Evolutionary conservation across 169 alveolate species (phyloP).

Genomic region (Eimeria falciformis): DNA sequence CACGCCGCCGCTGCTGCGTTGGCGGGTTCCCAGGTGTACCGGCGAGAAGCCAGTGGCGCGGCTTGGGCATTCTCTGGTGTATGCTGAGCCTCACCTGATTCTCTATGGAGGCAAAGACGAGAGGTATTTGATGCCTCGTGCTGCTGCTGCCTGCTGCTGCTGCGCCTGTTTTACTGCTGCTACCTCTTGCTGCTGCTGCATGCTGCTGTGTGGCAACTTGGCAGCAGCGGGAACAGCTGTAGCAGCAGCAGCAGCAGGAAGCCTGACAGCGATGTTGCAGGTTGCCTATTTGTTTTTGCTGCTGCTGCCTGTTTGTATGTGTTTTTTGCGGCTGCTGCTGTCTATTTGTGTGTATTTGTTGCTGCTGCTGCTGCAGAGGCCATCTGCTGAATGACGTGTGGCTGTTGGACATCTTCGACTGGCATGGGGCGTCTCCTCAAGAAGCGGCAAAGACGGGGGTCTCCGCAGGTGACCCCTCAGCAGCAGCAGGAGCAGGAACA

Average conservation of each 20-base stretch:
- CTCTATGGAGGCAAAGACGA: slow-evolving; percentile 67
- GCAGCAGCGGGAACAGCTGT: neutral
- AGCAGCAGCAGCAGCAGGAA: no score
- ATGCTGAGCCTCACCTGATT: slow-evolving; percentile 71
- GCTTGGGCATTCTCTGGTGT: slow-evolving; percentile 72
- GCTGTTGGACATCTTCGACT: slow-evolving; percentile 59
- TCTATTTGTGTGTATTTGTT: neutral
- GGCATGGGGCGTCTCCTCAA: neutral
- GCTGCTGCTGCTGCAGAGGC: slow-evolving; percentile 35
- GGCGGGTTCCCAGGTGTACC: slow-evolving; percentile 49
- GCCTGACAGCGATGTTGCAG: no score
- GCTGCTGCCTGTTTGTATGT: no score
- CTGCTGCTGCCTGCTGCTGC: neutral
- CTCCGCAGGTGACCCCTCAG: neutral
- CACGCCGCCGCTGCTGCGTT: slow-evolving; percentile 53
- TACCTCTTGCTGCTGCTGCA: neutral
- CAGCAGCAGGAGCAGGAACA: neutral
- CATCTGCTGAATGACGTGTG: slow-evolving; percentile 62
- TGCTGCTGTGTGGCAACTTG: neutral
- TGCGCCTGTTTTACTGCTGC: neutral
- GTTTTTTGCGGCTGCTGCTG: no score
- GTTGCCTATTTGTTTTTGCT: no score
- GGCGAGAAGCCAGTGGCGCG: slow-evolving; percentile 70
- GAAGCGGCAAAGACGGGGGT: neutral
- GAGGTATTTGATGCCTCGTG: neutral